phyloP scores from a whole-genome alignment of 192 early-diverging fungal species.

The Lobulomyces angularis region DNA sequence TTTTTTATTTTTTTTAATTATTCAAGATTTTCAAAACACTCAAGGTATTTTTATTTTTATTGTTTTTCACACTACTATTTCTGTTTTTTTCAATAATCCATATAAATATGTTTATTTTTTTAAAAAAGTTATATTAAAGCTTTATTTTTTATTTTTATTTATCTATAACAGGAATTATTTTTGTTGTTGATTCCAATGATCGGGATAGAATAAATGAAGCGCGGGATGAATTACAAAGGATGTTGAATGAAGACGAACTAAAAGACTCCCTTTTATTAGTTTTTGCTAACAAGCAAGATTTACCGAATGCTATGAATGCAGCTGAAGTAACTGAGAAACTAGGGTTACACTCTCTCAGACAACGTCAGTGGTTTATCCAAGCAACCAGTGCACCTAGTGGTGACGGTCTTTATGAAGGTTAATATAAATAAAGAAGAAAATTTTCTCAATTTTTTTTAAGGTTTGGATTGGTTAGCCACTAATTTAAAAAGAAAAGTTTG shows the following conservation, averaged over 20 bases:
- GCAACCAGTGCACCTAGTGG: conserved; percentile 82
- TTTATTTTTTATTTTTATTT: too few relatives aligned
- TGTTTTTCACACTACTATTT: conserved; percentile 1
- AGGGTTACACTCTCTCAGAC: conserved; percentile 66
- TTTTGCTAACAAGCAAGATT: conserved; percentile 99
- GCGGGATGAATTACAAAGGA: conserved; percentile 84
- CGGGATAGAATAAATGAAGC: conserved; percentile 88
- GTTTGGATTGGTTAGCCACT: too few relatives aligned
- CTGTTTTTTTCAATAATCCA: not conserved
- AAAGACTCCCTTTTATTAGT: conserved; percentile 80
- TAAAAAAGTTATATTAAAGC: too few relatives aligned
- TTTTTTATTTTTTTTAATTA: not conserved
- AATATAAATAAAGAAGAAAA: too few relatives aligned
- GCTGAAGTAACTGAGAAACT: conserved; percentile 90
- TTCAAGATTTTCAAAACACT: conserved; percentile 86
- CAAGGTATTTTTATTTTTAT: conserved; percentile 39
- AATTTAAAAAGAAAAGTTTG: too few relatives aligned
- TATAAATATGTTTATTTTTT: not conserved
- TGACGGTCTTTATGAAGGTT: conserved; percentile 95
- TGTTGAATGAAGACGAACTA: conserved; percentile 93
- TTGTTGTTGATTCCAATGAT: conserved; percentile 95
- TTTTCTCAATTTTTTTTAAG: too few relatives aligned
- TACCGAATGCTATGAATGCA: conserved; percentile 90
- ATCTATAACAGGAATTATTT: conserved; percentile 61
- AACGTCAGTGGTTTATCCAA: conserved; percentile 89